Evolutionary conservation across 1,284 basidiomycete genomes (phyloP).

Genomic region (Rhodotorula glutinis): DNA sequence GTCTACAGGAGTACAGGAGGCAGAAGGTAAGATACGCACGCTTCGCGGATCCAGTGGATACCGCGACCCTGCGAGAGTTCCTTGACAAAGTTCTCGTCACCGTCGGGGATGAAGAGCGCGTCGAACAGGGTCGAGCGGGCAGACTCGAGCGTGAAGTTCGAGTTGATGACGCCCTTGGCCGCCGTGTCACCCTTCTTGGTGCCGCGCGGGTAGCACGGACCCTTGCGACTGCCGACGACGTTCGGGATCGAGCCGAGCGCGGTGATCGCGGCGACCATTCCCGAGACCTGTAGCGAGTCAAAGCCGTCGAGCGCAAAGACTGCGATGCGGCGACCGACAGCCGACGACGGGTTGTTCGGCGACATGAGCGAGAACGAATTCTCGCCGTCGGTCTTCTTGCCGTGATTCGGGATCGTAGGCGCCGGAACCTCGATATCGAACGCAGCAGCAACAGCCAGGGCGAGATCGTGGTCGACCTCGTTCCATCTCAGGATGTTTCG

Average conservation of each 20-base stretch:
- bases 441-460: conserved; percentile 58
- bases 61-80: conserved; percentile 38
- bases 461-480: conserved; percentile 66
- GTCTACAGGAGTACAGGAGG: no score
- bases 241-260: conserved; percentile 60
- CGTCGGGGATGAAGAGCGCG: conserved; percentile 60
- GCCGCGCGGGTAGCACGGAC: conserved; percentile 50
- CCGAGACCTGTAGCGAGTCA: conserved; percentile 59
- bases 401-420: conserved; percentile 58
- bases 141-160: conserved; percentile 68
- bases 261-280: conserved; percentile 58
- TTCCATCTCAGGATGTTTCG: conserved; percentile 64
- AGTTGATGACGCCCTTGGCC: conserved; percentile 50
- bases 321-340: conserved; percentile 63
- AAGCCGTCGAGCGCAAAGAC: conserved; percentile 72
- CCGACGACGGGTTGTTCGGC: conserved; percentile 44
- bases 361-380: conserved; percentile 41
- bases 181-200: conserved; percentile 39
- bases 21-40: not conserved
- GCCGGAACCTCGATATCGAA: conserved; percentile 61
- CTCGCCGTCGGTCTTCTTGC: conserved; percentile 55
- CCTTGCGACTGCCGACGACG: conserved; percentile 66
- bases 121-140: conserved; percentile 70
- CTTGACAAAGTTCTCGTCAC: conserved; percentile 40
- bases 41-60: conserved; percentile 41